Percentiles rank a stretch among this genome's conserved stretches.
Evolutionary conservation across 257 asterid species (phyloP).

Genomic region (Nicotiana attenuata): DNA sequence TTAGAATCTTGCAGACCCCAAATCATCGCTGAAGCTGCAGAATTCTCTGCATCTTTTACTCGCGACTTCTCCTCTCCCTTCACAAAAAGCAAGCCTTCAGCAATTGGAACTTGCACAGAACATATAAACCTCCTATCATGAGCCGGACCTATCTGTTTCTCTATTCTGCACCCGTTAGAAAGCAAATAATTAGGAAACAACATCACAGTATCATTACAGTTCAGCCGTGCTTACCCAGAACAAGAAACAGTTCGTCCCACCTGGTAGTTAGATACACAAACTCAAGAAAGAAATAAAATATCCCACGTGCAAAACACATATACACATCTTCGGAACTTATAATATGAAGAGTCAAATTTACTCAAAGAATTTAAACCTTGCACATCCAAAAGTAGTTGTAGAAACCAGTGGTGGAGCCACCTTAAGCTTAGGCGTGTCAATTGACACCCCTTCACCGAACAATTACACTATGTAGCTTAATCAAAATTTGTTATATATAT

Average conservation of each 20-base stretch:
- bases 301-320: background rate
- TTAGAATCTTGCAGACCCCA: slow-evolving; percentile 32
- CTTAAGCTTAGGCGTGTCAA: too few relatives aligned
- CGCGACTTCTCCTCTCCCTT: slow-evolving; percentile 49
- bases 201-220: background rate
- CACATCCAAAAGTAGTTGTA: background rate
- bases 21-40: slow-evolving; percentile 76
- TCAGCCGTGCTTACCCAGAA: background rate
- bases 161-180: slow-evolving; percentile 37
- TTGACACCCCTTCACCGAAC: too few relatives aligned
- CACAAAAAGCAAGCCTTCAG: slow-evolving; percentile 19
- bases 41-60: slow-evolving; percentile 63
- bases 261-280: background rate
- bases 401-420: too few relatives aligned
- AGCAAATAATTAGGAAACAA: background rate
- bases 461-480: too few relatives aligned
- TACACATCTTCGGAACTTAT: background rate
- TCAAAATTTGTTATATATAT: too few relatives aligned
- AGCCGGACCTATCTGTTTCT: slow-evolving; percentile 44
- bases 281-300: background rate
- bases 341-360: background rate
- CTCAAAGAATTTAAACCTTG: background rate
- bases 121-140: slow-evolving; percentile 55
- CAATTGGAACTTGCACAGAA: slow-evolving; percentile 51
- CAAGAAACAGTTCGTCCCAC: background rate